Evolutionary conservation across 371 early-diverging fungal genomes (phyloP).

Genomic region (Mortierella sp.): DNA sequence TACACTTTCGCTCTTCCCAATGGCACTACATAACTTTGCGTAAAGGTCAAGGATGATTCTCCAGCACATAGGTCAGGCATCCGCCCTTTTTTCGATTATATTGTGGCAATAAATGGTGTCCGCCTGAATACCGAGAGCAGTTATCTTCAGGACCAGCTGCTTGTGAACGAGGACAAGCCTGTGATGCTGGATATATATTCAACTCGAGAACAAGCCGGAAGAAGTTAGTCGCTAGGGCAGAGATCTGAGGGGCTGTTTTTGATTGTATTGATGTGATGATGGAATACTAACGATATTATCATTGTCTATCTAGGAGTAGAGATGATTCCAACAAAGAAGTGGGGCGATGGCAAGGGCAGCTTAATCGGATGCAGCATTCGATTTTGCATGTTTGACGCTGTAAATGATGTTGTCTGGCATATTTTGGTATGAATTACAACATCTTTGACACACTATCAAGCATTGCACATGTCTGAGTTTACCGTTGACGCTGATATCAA

Average conservation of each 20-base stretch:
- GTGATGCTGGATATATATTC: constrained; percentile 76
- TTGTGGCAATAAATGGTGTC: constrained; percentile 74
- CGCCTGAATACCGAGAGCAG: constrained; percentile 67
- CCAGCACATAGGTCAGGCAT: constrained; percentile 80
- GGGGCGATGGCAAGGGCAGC: constrained; percentile 59
- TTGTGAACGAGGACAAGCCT: constrained; percentile 65
- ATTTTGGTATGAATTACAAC: constrained; percentile 59
- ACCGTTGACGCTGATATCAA: background rate
- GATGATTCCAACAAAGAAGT: constrained; percentile 66
- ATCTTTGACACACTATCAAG: background rate
- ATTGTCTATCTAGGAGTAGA: constrained; percentile 60
- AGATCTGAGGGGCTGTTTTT: background rate
- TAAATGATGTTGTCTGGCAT: constrained; percentile 82
- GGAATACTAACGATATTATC: background rate
- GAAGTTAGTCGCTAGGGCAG: constrained; percentile 59
- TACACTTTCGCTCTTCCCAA: background rate
- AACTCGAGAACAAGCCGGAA: constrained; percentile 71
- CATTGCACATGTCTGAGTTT: background rate
- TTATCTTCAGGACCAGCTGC: constrained; percentile 62
- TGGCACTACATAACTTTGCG: background rate
- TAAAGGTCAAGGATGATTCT: constrained; percentile 74
- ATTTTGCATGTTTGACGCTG: constrained; percentile 77
- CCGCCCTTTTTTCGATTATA: constrained; percentile 83
- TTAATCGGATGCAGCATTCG: constrained; percentile 78
- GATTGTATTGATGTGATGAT: background rate